These are phyloP conservation scores for Teratosphaeria zuluensis DNA, from an alignment of 2,329 filamentous ascomycete species.

Conservation along the genomic window DNA sequence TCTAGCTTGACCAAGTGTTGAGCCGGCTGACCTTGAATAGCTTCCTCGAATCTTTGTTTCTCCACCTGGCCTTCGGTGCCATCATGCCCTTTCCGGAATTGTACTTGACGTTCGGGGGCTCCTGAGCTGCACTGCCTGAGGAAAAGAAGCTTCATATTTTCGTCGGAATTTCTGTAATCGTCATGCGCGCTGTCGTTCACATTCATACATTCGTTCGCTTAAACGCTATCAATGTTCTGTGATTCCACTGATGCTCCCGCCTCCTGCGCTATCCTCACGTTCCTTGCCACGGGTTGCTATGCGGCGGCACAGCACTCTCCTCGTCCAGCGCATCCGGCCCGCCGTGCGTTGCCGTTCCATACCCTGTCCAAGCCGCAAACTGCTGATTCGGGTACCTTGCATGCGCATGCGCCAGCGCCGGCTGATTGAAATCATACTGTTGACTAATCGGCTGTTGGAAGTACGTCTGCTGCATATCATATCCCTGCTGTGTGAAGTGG, in stretches of 20 bases:
- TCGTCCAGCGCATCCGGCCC: slow-evolving; percentile 19
- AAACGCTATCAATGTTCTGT: background rate
- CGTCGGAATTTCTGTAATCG: too few species aligned
- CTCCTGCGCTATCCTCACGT: background rate
- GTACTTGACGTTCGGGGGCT: too few species aligned
- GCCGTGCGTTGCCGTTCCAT: slow-evolving; percentile 10
- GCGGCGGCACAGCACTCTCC: slow-evolving; percentile 6
- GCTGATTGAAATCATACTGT: slow-evolving; percentile 8
- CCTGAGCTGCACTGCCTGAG: too few species aligned
- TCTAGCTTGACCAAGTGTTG: too few species aligned
- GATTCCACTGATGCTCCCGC: background rate
- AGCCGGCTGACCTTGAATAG: too few species aligned
- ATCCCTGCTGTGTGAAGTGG: slow-evolving; percentile 2
- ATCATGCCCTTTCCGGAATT: too few species aligned
- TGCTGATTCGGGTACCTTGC: slow-evolving; percentile 15
- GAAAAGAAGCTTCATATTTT: too few species aligned
- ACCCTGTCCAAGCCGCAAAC: slow-evolving; percentile 23
- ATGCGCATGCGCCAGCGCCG: slow-evolving; percentile 4
- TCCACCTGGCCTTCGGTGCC: too few species aligned
- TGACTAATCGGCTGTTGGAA: slow-evolving; percentile 3
- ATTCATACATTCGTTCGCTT: background rate
- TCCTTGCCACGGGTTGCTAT: background rate
- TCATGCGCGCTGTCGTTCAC: too few species aligned
- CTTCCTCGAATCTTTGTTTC: too few species aligned
- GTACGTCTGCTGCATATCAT: slow-evolving; percentile 1